A percentile compares a stretch with the other conserved stretches of the same genome.
These are phyloP conservation scores for Cantharellus anzutake DNA, from an alignment of 768 basidiomycete species.

Conservation along the genomic window DNA sequence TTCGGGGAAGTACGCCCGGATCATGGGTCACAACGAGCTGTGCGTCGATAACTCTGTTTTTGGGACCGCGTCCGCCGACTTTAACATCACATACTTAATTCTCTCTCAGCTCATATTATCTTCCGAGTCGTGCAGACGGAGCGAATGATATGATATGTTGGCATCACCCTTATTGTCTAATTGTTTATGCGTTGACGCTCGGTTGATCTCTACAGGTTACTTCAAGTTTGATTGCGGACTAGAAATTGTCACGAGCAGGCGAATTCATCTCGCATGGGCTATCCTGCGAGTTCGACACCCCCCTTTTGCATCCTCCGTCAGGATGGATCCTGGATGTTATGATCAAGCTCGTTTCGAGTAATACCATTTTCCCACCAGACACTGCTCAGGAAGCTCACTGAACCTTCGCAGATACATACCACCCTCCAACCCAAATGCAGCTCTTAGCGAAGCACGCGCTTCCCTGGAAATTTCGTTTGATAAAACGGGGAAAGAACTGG, in stretches of 20 bases:
- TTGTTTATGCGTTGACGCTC: constrained; percentile 17
- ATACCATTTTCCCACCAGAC: background rate
- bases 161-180: constrained; percentile 3
- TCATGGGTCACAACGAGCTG: background rate
- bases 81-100: background rate
- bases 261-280: constrained; percentile 43
- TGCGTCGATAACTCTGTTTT: background rate
- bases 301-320: constrained; percentile 41
- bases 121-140: constrained; percentile 57
- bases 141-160: constrained; percentile 69
- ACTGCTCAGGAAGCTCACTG: background rate
- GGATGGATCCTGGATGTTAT: background rate
- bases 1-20: background rate
- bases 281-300: constrained; percentile 53
- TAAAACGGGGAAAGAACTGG: constrained; percentile 19
- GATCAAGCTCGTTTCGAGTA: background rate
- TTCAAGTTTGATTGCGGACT: constrained; percentile 39
- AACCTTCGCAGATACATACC: background rate
- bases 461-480: constrained; percentile 29
- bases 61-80: background rate
- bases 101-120: constrained; percentile 47
- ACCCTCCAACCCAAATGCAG: background rate
- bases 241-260: constrained; percentile 22
- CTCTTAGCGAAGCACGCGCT: constrained; percentile 10
- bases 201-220: constrained; percentile 32